phyloP scores from a whole-genome alignment of 1,139 yeast species.

The Scheffersomyces parashehatae region DNA sequence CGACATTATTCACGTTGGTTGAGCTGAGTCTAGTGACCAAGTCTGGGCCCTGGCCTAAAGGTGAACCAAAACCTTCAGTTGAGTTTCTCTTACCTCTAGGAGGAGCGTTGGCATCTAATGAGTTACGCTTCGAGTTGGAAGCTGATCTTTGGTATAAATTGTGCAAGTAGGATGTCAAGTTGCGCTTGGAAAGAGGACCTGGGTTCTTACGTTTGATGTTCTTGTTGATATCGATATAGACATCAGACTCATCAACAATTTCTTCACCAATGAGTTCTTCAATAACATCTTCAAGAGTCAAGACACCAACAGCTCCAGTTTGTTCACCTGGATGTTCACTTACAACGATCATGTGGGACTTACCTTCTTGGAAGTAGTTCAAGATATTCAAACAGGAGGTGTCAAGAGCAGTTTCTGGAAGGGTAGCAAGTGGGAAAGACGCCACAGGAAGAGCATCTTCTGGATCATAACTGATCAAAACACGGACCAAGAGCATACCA shows the following conservation, averaged over 20 bases:
- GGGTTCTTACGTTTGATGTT: slow-evolving; percentile 82
- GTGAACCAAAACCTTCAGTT: not conserved
- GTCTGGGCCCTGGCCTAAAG: not conserved
- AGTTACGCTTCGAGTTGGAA: slow-evolving; percentile 36
- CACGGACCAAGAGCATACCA: slow-evolving; percentile 93
- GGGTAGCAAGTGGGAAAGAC: slow-evolving; percentile 90
- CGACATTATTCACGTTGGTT: slow-evolving; percentile 7
- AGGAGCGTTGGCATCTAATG: slow-evolving; percentile 26
- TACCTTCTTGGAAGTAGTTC: slow-evolving; percentile 97
- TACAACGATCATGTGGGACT: slow-evolving; percentile 95
- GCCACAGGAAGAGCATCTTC: slow-evolving; percentile 94
- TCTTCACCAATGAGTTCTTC: slow-evolving; percentile 98
- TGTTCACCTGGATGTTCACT: slow-evolving; percentile 86
- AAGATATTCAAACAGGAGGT: slow-evolving; percentile 92
- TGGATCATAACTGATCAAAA: slow-evolving; percentile 92
- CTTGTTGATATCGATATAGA: slow-evolving; percentile 85
- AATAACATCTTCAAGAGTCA: slow-evolving; percentile 93
- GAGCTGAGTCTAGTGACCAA: not conserved
- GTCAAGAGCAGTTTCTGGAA: slow-evolving; percentile 90
- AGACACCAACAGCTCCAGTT: slow-evolving; percentile 84
- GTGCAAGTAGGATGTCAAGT: slow-evolving; percentile 68
- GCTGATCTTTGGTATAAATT: slow-evolving; percentile 47
- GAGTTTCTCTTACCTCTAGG: not conserved
- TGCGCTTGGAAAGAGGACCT: slow-evolving; percentile 78
- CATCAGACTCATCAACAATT: slow-evolving; percentile 96